Conservation (phyloP, 2,329 filamentous ascomycete species). For the Pseudogymnoascus sp. region DNA sequence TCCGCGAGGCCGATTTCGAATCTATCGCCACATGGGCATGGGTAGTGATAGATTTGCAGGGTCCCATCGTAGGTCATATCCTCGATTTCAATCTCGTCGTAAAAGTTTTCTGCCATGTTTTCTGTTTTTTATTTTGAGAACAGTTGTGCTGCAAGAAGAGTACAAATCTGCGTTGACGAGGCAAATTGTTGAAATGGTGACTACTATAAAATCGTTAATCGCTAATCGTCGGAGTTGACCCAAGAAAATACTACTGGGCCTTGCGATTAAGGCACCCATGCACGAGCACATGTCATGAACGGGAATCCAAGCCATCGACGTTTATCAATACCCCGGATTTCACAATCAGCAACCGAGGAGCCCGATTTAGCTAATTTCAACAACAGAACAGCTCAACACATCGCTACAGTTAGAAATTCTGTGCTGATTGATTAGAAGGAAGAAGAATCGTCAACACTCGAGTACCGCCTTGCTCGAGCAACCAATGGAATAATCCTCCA, state of each 20-base stretch:
- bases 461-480: neutral
- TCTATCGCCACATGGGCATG: constrained; percentile 92
- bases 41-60: constrained; percentile 87
- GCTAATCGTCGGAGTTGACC: neutral
- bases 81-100: constrained; percentile 98
- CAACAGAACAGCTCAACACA: neutral
- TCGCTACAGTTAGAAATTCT: neutral
- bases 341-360: constrained; percentile 4
- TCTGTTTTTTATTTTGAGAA: neutral
- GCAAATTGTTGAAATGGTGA: neutral
- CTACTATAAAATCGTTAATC: neutral
- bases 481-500: constrained; percentile 7
- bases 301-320: neutral
- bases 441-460: neutral
- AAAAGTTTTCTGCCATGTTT: constrained; percentile 65
- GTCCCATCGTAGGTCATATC: constrained; percentile 87
- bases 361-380: neutral
- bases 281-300: constrained; percentile 5
- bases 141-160: neutral
- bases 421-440: neutral
- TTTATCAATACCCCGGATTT: constrained; percentile 9
- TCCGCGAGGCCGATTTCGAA: constrained; percentile 87
- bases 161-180: neutral
- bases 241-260: neutral
- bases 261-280: constrained; percentile 5